Percentiles rank a stretch among this genome's conserved stretches.
These are phyloP conservation scores for Apium graveolens DNA, from an alignment of 129 eudicot genomes.

Conservation along the genomic window DNA sequence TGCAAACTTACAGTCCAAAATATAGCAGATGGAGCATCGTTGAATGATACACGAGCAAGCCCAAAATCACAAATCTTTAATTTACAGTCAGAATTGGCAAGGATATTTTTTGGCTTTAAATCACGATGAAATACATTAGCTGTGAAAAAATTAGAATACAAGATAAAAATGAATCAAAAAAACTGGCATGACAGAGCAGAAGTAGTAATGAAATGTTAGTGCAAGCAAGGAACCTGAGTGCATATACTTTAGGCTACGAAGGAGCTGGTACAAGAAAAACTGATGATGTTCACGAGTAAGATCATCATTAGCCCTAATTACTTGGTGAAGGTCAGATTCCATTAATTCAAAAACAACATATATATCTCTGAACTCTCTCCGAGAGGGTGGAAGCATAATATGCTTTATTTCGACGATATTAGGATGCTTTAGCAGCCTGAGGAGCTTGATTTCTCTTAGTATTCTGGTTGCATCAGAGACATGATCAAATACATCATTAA, in stretches of 20 bases:
- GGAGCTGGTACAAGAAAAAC: conserved; percentile 79
- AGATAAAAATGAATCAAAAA: not conserved
- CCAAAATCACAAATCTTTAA: conserved; percentile 77
- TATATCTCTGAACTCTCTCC: conserved; percentile 72
- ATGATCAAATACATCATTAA: conserved; percentile 81
- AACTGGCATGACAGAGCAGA: not conserved
- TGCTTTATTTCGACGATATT: conserved; percentile 75
- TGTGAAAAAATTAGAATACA: conserved; percentile 11
- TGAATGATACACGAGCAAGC: conserved; percentile 69
- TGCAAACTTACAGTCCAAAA: conserved; percentile 55
- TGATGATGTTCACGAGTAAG: conserved; percentile 85
- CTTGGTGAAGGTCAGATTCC: conserved; percentile 90
- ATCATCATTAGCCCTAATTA: conserved; percentile 81
- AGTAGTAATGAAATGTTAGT: not conserved
- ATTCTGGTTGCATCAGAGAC: conserved; percentile 88
- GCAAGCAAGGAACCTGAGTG: conserved; percentile 49
- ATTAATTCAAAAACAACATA: conserved; percentile 69
- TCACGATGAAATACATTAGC: conserved; percentile 78
- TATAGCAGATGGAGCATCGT: conserved; percentile 66
- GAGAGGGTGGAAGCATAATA: conserved; percentile 87
- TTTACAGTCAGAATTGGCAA: conserved; percentile 73
- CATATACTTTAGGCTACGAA: conserved; percentile 73
- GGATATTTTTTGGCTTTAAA: conserved; percentile 71
- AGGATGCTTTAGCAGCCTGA: conserved; percentile 83
- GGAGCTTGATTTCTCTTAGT: conserved; percentile 86